Conservation (phyloP, 805 yeast species). For the Candida krabiensis region DNA sequence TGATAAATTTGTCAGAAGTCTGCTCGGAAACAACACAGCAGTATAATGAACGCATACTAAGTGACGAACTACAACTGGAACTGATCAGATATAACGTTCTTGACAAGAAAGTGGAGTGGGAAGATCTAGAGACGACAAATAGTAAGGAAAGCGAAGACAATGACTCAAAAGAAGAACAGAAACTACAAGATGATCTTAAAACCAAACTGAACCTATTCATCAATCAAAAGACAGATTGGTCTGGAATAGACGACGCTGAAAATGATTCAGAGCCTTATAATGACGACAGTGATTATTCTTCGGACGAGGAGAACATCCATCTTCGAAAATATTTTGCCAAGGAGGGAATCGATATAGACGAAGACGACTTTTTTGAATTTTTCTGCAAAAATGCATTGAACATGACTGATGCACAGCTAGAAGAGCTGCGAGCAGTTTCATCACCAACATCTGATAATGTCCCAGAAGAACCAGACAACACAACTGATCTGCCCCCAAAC, state of each 20-base stretch:
- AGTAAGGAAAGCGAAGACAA: background rate
- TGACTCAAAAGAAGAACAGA: constrained; percentile 1
- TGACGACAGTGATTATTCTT: constrained; percentile 23
- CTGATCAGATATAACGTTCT: constrained; percentile 24
- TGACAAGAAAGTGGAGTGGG: constrained; percentile 19
- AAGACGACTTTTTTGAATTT: constrained; percentile 70
- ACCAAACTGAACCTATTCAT: constrained; percentile 23
- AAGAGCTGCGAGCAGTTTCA: constrained; percentile 24
- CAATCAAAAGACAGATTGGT: constrained; percentile 12
- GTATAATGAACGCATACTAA: constrained; percentile 15
- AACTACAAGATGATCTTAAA: constrained; percentile 26
- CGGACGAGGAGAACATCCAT: constrained; percentile 21
- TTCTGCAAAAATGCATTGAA: constrained; percentile 56
- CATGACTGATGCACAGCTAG: constrained; percentile 46
- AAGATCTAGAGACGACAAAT: constrained; percentile 13
- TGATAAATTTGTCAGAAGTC: background rate
- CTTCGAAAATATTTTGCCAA: constrained; percentile 26
- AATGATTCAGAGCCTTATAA: constrained; percentile 16
- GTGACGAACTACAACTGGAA: constrained; percentile 30
- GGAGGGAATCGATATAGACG: constrained; percentile 49
- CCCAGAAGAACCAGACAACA: background rate
- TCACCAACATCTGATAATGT: background rate
- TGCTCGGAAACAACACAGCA: constrained; percentile 5
- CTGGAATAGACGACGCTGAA: constrained; percentile 20
- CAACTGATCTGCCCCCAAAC: constrained; percentile 1